phyloP scores from a whole-genome alignment of 805 yeast genomes.

The Ogataea parapolymorpha region DNA sequence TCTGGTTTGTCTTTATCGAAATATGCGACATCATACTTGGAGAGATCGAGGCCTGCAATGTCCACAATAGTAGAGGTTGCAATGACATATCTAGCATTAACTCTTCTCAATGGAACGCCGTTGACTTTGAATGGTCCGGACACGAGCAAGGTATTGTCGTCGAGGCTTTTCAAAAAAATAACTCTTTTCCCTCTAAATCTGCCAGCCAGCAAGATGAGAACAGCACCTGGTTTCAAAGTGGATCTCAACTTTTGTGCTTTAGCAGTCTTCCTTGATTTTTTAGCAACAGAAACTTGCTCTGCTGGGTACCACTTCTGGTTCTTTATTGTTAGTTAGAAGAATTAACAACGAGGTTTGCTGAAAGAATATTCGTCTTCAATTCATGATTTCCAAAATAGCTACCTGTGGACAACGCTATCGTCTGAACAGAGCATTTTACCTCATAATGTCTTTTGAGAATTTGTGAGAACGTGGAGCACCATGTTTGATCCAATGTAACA shows the following conservation, averaged over 20 bases:
- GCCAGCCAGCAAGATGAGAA: conserved; percentile 95
- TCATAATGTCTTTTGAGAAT: too few species aligned
- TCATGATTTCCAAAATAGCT: too few species aligned
- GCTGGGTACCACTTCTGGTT: conserved; percentile 94
- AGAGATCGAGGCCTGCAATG: conserved; percentile 75
- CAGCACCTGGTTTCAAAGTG: conserved; percentile 97
- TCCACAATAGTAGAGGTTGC: conserved; percentile 94
- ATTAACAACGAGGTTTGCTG: too few species aligned
- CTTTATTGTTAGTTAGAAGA: conserved; percentile 18
- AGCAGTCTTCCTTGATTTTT: conserved; percentile 83
- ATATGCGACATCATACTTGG: conserved; percentile 91
- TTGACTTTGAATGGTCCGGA: conserved; percentile 99
- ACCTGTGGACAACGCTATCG: too few species aligned
- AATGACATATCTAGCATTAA: conserved; percentile 96
- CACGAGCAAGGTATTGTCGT: conserved; percentile 96
- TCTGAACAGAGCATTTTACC: too few species aligned
- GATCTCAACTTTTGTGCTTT: conserved; percentile 95
- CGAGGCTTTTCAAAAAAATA: conserved; percentile 93
- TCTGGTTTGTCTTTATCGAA: conserved; percentile 92
- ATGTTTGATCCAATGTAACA: too few species aligned
- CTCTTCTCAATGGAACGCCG: conserved; percentile 99
- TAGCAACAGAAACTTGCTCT: conserved; percentile 83
- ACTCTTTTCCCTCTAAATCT: conserved; percentile 99
- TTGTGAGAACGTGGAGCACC: too few species aligned
- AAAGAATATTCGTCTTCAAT: too few species aligned